Base-by-base conservation (phyloP, 768 basidiomycete genomes). In the Boletus edulis region DNA sequence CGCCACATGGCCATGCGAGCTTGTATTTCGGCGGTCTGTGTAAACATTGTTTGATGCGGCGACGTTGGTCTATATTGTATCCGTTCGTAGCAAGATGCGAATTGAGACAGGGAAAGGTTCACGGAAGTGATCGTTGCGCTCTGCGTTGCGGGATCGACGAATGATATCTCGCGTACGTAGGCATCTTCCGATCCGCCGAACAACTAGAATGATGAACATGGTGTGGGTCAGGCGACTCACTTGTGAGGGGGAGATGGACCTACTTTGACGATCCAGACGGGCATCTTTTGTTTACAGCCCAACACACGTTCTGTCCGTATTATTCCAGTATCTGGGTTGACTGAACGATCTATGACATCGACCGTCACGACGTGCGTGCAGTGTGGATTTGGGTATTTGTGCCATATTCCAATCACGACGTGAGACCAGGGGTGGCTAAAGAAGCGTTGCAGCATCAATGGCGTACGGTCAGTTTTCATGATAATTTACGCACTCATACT, bases 131-230 rank as follows among this genome's bases (percentile, higher is more conserved):
- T 89, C 39, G 88, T 88, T 45, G 90, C 88, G 32, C 79, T 84
- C 72, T 89, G 87, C 24, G 80, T 84, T 55, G 82, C 75, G 2
- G 95, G 95, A 72, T 97, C 92, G 37, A 96, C 80, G 67, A 95
- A 96, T 5, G 93, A 92, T 62, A 97, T 87, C 74, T 98, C 95
- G 44, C 95, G 86, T 2, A 97, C 91, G 67, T 90, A 97, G 11
- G 95, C 94, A 64, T 94, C 91, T 74, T 94, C 91, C 58, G 92
- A 92, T 38, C 93, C 93, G 49, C 93, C 93, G 54, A 96, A 91
- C 24, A 96, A 72, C 93, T 94, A 65, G 42, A 55, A 31, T 35
- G 39, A 43, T 31, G 10, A 7, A 32, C 18, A 20, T 42, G 45
- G 44, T 39, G 34, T 0, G 2, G 20, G 48, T 67, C 53, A 56